A percentile compares a stretch with the other conserved stretches of the same genome.
Evolutionary conservation across 768 basidiomycete genomes (phyloP).

Genomic region (Trametes gibbosa): DNA sequence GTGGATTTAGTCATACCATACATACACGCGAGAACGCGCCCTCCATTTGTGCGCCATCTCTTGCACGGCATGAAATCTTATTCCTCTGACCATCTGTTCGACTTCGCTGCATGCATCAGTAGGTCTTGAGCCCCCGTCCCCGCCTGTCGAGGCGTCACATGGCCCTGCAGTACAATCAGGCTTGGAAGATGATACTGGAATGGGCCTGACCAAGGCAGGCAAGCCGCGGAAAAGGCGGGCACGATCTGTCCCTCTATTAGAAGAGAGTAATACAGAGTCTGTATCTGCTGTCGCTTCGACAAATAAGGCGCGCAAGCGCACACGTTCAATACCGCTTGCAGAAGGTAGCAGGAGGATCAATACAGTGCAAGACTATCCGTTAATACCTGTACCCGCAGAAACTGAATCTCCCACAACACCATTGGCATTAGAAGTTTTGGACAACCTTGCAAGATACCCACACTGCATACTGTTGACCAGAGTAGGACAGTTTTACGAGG

Average conservation of each 20-base stretch:
- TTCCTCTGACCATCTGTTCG: neutral
- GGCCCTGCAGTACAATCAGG: neutral
- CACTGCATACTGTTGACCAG: slow-evolving; percentile 89
- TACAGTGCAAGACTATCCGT: too few species aligned
- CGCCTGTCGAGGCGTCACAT: neutral
- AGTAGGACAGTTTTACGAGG: slow-evolving; percentile 96
- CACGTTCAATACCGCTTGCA: neutral
- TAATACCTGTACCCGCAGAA: neutral
- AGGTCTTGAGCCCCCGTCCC: neutral
- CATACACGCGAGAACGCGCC: neutral
- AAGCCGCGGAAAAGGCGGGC: slow-evolving; percentile 6
- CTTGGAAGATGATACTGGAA: neutral
- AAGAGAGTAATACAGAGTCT: neutral
- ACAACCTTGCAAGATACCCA: slow-evolving; percentile 74
- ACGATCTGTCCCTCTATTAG: neutral
- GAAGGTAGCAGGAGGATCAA: neutral
- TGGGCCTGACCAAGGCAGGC: neutral
- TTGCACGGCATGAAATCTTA: slow-evolving; percentile 1
- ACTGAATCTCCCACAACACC: slow-evolving; percentile 37
- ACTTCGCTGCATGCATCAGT: neutral
- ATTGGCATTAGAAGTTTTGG: slow-evolving; percentile 67
- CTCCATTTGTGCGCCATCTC: slow-evolving; percentile 18
- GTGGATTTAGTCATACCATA: slow-evolving; percentile 26
- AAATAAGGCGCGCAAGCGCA: slow-evolving; percentile 2
- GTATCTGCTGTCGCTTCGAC: neutral